Conservation (phyloP, 2,329 filamentous ascomycete genomes). For the Ophiosphaerella narmari region DNA sequence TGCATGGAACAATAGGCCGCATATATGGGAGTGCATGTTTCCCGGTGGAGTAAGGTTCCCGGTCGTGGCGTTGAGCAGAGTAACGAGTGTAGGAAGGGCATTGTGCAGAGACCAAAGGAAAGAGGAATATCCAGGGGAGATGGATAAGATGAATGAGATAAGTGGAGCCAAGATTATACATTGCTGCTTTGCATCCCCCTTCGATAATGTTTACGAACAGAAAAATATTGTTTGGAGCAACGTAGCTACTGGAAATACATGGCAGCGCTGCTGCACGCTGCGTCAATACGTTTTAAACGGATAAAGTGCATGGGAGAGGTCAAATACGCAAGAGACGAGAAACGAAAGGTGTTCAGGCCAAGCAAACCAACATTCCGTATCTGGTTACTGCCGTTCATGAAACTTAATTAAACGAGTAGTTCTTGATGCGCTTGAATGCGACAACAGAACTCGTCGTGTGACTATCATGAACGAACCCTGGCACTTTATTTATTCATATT, state of each 20-base stretch:
- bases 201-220: no score
- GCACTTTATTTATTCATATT: constrained; percentile 19
- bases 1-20: constrained; percentile 50
- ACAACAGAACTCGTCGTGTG: no score
- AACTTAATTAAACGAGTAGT: neutral
- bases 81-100: constrained; percentile 53
- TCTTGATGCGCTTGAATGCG: neutral
- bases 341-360: constrained; percentile 9
- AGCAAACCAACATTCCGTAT: neutral
- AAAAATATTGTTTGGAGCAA: neutral
- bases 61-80: constrained; percentile 40
- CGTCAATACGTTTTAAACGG: neutral
- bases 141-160: no score
- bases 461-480: no score
- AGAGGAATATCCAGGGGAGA: constrained; percentile 8
- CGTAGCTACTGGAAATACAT: neutral
- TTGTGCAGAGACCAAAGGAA: constrained; percentile 32
- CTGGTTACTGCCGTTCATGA: neutral
- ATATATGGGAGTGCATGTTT: constrained; percentile 51
- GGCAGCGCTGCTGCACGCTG: neutral
- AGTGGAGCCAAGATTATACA: no score
- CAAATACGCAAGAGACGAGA: neutral
- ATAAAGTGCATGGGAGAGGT: neutral
- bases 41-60: constrained; percentile 47
- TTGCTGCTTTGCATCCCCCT: no score